Evolutionary conservation across 768 basidiomycete species (phyloP).

Genomic region (Tulasnella sp.): DNA sequence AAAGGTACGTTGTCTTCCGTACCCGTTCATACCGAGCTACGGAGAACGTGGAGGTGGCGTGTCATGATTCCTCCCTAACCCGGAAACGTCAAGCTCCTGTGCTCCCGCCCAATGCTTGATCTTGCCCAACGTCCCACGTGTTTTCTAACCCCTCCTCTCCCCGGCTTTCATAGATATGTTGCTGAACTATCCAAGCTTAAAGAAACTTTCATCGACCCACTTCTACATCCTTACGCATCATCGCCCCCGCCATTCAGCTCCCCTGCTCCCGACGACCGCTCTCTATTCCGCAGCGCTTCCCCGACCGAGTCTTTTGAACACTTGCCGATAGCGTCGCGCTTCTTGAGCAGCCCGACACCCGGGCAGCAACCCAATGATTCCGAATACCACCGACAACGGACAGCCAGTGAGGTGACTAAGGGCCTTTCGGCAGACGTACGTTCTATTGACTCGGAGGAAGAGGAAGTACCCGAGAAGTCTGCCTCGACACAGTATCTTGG

Average conservation of each 20-base stretch:
- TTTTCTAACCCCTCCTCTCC: conserved; percentile 1
- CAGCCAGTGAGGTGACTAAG: neutral
- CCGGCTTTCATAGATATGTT: conserved; percentile 58
- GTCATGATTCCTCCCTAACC: neutral
- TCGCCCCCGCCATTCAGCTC: conserved; percentile 37
- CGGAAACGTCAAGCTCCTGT: neutral
- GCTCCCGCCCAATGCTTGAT: neutral
- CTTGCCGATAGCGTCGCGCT: conserved; percentile 82
- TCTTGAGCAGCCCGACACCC: conserved; percentile 43
- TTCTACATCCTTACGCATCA: conserved; percentile 70
- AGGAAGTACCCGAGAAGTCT: conserved; percentile 33
- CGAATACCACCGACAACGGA: neutral
- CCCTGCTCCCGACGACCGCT: conserved; percentile 39
- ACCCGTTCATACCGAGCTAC: conserved; percentile 1
- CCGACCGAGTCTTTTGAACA: conserved; percentile 60
- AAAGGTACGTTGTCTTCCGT: conserved; percentile 47
- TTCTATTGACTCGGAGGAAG: conserved; percentile 60
- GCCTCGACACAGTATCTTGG: neutral
- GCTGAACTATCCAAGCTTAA: conserved; percentile 82
- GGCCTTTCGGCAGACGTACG: conserved; percentile 22
- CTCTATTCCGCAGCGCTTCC: conserved; percentile 42
- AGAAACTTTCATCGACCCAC: conserved; percentile 81
- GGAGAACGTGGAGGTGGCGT: too few relatives aligned
- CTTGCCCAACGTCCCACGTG: conserved; percentile 1
- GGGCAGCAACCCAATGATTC: neutral